Base-by-base conservation (phyloP, 2,329 filamentous ascomycete species). In the Exophiala dermatitidis region DNA sequence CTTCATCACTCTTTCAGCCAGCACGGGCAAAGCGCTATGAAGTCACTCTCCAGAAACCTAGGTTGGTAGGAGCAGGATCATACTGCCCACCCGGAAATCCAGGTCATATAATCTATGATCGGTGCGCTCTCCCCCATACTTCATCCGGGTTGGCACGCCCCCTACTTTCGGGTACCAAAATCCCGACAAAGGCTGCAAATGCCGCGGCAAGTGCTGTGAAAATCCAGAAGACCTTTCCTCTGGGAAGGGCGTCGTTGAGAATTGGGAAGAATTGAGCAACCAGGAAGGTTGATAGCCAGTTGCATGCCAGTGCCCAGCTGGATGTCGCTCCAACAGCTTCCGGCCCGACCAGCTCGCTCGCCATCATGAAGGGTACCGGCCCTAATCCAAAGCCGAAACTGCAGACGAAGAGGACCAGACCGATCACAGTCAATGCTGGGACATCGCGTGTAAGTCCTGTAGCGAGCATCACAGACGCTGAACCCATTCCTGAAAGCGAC, bases 181-280 rank as follows among this genome's bases (percentile, higher is more conserved):
- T 78, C 5, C 74, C 74, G 19, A 95, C 83, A 67, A 96, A 95
- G 0, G 77, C 53, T 0, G 81, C 84, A 50, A 85, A 86, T 1
- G 85, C 63, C 0, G 75, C 74, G 0, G 89, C 89, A 57, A 94
- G 72, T 0, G 68, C 84, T 0, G 89, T 83, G 69, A 98, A 98
- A n/a, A 95, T 77, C 67, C 93, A 95, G 67, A 95, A 98, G 0
- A 93, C 86, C 74, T 85, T 87, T 1, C 91, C 90, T 2, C 84
- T 79, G 0, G 84, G 86, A 48, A 96, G 71, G 2, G 79, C 80
- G 41, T 82, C 80, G 66, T 95, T 94, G 56, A 95, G 70, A 19
- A 96, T 79, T 0, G 93, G 91, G 74, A 98, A 96, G 71, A 95
- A 95, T 64, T 96, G 90, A 0, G 91, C 90, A 1, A 98, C 90